Evolutionary conservation across 306 rosid species (phyloP), one percentile per base, ranked within the genome.

Genomic region (Fragaria ananassa): DNA sequence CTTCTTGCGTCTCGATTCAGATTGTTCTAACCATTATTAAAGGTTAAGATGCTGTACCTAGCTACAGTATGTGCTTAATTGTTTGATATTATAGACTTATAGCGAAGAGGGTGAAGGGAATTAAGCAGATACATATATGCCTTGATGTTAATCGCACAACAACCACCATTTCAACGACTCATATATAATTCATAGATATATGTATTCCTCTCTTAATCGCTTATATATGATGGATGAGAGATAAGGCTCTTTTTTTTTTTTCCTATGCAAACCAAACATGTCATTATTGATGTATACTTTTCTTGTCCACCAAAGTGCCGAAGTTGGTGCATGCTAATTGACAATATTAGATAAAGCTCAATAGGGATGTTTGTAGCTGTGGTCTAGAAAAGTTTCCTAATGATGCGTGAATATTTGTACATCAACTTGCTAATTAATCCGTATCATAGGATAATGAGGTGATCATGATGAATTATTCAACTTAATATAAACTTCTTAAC

Each of bases 81-180:
- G 23, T 64, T 61, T 61, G 39, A 41, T 29, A 12, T 14, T 0
- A 61, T 61, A 61, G 67, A 61, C 67, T 31, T 18, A 17, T 64
- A 35, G 69, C 17, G 25, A 64, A 64, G 69, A 64, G 25, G 69
- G 69, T 64, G 69, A 64, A 7, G 46, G 45, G 14, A 61, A 41
- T 37, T 37, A 37, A 61, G 10, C 35, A 61, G 4, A 61, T 61
- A 61, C 67, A 31, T 31, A 31, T 31, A 61, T 3, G 11, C 67
- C 19, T 64, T 35, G 69, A 64, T 64, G 69, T 34, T 64, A 34
- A 64, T 64, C 69, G 41, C 17, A 9, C 69, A 64, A 64, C 69
- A 15, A 64, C 45, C 69, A 17, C 69, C 37, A 17, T 64, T 17
- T 15, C 46, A 64, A 37, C 39, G 39, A 61, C 41, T 61, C 66